These are phyloP conservation scores for Globisporangium nunn DNA, from an alignment of 352 stramenopile species.

Conservation along the genomic window DNA sequence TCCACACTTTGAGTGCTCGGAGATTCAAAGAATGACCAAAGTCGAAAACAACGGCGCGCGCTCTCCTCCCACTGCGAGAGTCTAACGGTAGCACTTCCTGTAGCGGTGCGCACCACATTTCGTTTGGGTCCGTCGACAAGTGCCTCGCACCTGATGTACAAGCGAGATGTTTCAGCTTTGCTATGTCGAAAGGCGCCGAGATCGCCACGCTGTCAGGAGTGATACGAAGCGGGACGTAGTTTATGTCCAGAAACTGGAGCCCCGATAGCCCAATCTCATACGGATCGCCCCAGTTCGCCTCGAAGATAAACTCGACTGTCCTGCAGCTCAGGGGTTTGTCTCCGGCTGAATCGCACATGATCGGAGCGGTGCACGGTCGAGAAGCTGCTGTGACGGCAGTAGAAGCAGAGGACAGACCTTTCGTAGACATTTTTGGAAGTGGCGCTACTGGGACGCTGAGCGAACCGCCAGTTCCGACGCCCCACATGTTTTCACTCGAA, in stretches of 20 bases:
- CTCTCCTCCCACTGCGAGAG: constrained; percentile 7
- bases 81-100: constrained; percentile 29
- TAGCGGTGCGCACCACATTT: constrained; percentile 63
- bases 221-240: constrained; percentile 35
- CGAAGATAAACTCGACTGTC: constrained; percentile 41
- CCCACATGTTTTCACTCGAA: constrained; percentile 2
- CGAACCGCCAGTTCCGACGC: not conserved
- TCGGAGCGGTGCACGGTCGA: constrained; percentile 56
- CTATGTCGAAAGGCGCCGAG: constrained; percentile 25
- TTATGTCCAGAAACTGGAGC: constrained; percentile 53
- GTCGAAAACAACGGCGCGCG: constrained; percentile 36
- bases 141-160: constrained; percentile 33
- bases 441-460: constrained; percentile 22
- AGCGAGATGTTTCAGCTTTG: constrained; percentile 32
- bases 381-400: constrained; percentile 1
- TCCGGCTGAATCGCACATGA: constrained; percentile 30
- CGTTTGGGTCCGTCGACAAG: constrained; percentile 30
- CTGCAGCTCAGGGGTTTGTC: constrained; percentile 43
- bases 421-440: constrained; percentile 30
- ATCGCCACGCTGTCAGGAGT: constrained; percentile 20
- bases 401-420: not conserved
- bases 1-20: constrained; percentile 64
- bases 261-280: constrained; percentile 57
- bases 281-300: constrained; percentile 69
- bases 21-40: constrained; percentile 40